These are phyloP conservation scores for Persicaria maculosa DNA, from an alignment of 148 eudicot species.

Conservation along the genomic window DNA sequence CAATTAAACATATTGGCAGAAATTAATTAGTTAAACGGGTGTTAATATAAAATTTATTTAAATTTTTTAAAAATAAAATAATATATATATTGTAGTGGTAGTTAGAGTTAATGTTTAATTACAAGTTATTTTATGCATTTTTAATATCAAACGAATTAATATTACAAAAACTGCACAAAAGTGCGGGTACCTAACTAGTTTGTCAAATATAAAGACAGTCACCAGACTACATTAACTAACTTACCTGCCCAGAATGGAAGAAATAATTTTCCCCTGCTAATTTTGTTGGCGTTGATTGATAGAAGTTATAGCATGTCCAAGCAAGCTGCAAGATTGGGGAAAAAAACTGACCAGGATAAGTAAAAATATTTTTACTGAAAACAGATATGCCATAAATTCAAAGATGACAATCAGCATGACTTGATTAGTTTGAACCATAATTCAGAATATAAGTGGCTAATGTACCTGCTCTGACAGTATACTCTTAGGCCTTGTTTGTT, in stretches of 20 bases:
- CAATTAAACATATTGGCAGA: no score
- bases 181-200: no score
- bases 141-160: no score
- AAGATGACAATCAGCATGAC: neutral
- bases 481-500: no score
- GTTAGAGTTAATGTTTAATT: no score
- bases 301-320: constrained; percentile 98
- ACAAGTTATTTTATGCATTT: no score
- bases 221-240: neutral
- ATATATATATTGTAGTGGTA: no score
- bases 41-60: no score
- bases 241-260: constrained; percentile 71
- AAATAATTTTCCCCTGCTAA: constrained; percentile 97
- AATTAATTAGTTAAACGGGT: no score
- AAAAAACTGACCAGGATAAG: neutral
- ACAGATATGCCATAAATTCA: constrained; percentile 7
- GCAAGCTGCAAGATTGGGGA: constrained; percentile 48
- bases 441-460: neutral
- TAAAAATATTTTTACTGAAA: neutral
- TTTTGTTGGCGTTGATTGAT: constrained; percentile 94
- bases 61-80: no score
- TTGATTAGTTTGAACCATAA: neutral
- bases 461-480: neutral
- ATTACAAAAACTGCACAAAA: no score
- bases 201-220: neutral